Evolutionary conservation across 257 asterid species (phyloP).

Genomic region (Anisodus tanguticus): DNA sequence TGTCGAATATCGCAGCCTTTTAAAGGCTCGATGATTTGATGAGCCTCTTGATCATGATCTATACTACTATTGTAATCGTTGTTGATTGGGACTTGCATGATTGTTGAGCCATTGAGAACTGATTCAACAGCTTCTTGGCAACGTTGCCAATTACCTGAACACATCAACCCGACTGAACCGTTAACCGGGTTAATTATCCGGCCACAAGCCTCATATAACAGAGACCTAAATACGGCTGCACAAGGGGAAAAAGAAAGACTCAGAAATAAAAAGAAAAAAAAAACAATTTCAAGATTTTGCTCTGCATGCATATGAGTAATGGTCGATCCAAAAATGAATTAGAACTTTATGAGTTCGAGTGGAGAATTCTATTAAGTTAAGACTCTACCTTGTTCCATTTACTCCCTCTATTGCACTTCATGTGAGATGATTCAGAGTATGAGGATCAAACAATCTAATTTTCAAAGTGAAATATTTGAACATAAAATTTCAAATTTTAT

Average conservation of each 20-base stretch:
- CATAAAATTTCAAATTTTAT: no score
- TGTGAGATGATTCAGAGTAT: no score
- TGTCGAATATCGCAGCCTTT: constrained; percentile 76
- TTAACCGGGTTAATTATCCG: constrained; percentile 69
- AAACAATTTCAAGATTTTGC: not conserved
- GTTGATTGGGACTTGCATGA: constrained; percentile 39
- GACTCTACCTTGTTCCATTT: no score
- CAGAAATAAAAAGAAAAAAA: not conserved
- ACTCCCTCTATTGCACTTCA: no score
- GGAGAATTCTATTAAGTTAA: not conserved
- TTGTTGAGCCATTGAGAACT: constrained; percentile 57
- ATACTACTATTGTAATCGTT: not conserved
- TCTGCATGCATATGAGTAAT: not conserved
- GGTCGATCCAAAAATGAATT: not conserved
- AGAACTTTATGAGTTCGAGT: not conserved
- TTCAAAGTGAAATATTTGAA: no score
- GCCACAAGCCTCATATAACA: constrained; percentile 86
- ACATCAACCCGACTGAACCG: constrained; percentile 73
- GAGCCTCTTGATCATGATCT: not conserved
- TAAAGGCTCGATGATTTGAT: constrained; percentile 40
- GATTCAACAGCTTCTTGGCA: constrained; percentile 79
- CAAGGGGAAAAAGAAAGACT: not conserved
- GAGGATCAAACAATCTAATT: no score
- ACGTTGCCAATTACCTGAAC: constrained; percentile 68
- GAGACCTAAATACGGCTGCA: constrained; percentile 64